phyloP scores from a whole-genome alignment of 257 asterid genomes.

The Haberlea rhodopensis region DNA sequence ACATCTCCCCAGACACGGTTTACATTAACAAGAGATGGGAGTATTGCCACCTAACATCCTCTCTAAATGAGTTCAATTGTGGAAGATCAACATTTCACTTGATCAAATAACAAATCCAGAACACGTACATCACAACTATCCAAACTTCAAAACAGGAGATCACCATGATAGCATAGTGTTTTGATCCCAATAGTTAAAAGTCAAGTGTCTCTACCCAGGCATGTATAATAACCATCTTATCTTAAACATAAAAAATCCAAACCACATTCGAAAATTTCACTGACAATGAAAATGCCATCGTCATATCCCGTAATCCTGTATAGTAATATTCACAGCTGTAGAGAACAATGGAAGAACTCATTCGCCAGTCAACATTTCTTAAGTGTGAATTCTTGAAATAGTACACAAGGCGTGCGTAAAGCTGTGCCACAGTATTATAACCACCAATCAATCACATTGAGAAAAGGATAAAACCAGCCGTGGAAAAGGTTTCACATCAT shows the following conservation, averaged over 20 bases:
- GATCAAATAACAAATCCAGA: conserved; percentile 24
- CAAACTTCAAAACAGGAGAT: conserved; percentile 26
- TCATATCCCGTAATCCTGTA: conserved; percentile 76
- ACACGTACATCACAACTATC: conserved; percentile 27
- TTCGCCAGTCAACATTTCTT: conserved; percentile 46
- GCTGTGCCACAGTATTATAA: conserved; percentile 21
- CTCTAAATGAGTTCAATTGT: conserved; percentile 29
- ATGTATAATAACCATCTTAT: conserved; percentile 32
- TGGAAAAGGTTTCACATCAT: conserved; percentile 7
- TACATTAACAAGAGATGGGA: conserved; percentile 19
- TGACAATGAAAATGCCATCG: conserved; percentile 46
- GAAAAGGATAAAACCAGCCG: neutral
- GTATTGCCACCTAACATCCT: conserved; percentile 20
- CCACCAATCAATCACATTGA: conserved; percentile 14
- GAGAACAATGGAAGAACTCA: conserved; percentile 69
- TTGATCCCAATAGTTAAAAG: conserved; percentile 15
- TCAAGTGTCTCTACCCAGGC: conserved; percentile 28
- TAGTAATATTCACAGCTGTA: conserved; percentile 80
- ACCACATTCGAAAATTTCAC: conserved; percentile 45
- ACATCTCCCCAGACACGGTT: conserved; percentile 23
- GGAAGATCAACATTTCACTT: conserved; percentile 18
- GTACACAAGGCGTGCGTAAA: conserved; percentile 27
- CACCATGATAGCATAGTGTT: conserved; percentile 27
- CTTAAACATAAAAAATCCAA: conserved; percentile 41
- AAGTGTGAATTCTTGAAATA: conserved; percentile 30